Percentiles rank a stretch among this genome's conserved stretches.
Evolutionary conservation across 805 yeast species (phyloP).

Genomic region (Saccharomycopsis fodiens): DNA sequence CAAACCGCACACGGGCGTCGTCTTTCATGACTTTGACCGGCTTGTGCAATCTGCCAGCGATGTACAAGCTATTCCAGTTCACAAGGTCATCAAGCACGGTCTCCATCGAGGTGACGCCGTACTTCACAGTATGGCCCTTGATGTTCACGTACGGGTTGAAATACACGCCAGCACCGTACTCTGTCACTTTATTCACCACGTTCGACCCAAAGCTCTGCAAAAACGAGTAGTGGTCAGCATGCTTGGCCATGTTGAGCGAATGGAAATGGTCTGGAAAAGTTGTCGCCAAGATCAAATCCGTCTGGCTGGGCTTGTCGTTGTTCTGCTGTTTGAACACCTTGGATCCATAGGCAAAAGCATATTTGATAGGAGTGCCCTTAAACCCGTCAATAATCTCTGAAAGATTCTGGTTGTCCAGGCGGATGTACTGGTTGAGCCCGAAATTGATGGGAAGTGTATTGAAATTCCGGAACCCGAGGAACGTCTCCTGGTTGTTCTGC

Average conservation of each 20-base stretch:
- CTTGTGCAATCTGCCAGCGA: slow-evolving; percentile 91
- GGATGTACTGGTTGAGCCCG: slow-evolving; percentile 19
- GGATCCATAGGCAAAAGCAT: slow-evolving; percentile 90
- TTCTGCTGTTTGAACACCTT: slow-evolving; percentile 80
- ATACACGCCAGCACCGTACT: slow-evolving; percentile 82
- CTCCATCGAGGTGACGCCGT: slow-evolving; percentile 72
- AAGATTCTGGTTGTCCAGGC: background rate
- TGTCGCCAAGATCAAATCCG: slow-evolving; percentile 81
- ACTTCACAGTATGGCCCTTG: slow-evolving; percentile 57
- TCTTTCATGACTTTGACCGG: slow-evolving; percentile 76
- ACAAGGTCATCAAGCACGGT: slow-evolving; percentile 58
- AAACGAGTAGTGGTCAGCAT: slow-evolving; percentile 73
- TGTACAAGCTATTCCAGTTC: slow-evolving; percentile 80
- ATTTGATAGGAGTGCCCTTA: slow-evolving; percentile 57
- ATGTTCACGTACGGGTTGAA: slow-evolving; percentile 84
- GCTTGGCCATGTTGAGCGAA: slow-evolving; percentile 53
- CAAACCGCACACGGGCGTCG: slow-evolving; percentile 51
- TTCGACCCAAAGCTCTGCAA: slow-evolving; percentile 53
- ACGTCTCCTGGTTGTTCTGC: slow-evolving; percentile 4
- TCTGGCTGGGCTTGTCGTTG: slow-evolving; percentile 52
- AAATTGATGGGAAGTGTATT: slow-evolving; percentile 19
- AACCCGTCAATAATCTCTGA: slow-evolving; percentile 31
- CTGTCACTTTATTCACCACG: slow-evolving; percentile 50
- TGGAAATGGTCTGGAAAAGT: slow-evolving; percentile 74
- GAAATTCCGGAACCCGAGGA: slow-evolving; percentile 15